Evolutionary conservation across 352 stramenopile species (phyloP), one percentile per base, ranked within the genome.

Genomic region (Elongisporangium anandrum): DNA sequence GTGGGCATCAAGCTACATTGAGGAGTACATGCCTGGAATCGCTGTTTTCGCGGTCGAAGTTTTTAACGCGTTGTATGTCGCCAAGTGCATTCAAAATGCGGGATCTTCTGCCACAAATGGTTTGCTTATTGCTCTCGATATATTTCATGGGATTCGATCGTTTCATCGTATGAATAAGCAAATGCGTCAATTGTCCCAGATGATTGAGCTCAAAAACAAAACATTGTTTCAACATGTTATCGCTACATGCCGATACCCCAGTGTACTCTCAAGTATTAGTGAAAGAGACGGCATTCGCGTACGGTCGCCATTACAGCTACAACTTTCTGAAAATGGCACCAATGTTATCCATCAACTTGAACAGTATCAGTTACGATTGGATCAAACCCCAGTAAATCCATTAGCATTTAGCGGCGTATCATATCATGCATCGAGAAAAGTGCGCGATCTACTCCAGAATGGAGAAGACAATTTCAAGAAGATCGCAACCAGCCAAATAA

Each of bases 21-120:
- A 73, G 49, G 71, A 80, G 22, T 56, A 74, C 49, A 56, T 79
- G 2, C 75, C 69, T 0, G 66, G 77, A 57, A 34, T 69, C 5
- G 57, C 77, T n/a, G 68, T 81, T 8, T 77, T 79, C 45, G 70
- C 70, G 0, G 69, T 72, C 19, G 66, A 81, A 17, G 59, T 81
- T 24, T 81, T 79, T 57, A 74, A 79, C 47, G 41, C 67, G 2
- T 38, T 84, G 12, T 84, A 77, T 49, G 19, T 79, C 5, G 61
- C 66, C 1, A 66, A 57, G 6, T 76, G 67, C 49, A 77, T 81
- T 63, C 65, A 79, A 17, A 41, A 15, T 13, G 29, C 29, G 29
- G 29, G 29, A 1, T 41, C 29, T 41, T 8, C 29, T 15, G 13
- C 13, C 9, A 41, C 29, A 8, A 41, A 13, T 13, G 13, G 6